Percentiles rank a stretch among this genome's conserved stretches.
phyloP scores from a whole-genome alignment of 192 early-diverging fungal genomes.

The Chytriomyces confervae region DNA sequence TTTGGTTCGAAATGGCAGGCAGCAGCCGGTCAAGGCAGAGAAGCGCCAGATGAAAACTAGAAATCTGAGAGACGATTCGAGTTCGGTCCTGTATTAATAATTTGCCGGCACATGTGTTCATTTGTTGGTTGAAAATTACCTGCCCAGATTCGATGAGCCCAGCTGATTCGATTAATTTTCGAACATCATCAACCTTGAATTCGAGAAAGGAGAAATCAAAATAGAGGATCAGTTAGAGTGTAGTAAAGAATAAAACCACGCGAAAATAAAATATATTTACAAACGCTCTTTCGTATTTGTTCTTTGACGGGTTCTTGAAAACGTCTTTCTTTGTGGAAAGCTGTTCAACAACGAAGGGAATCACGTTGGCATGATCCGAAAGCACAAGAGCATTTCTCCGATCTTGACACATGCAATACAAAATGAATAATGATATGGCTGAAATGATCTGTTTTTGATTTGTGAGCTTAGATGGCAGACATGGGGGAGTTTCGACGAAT shows the following conservation, averaged over 20 bases:
- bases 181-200: too few relatives aligned
- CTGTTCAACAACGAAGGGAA: constrained; percentile 20
- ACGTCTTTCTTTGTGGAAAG: background rate
- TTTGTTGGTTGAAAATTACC: background rate
- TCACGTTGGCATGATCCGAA: background rate
- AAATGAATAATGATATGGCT: constrained; percentile 27
- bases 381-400: constrained; percentile 25
- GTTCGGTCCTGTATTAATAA: background rate
- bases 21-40: too few relatives aligned
- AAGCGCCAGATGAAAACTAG: background rate
- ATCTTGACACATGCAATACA: constrained; percentile 27
- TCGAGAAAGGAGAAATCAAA: too few relatives aligned
- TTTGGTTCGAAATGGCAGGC: too few relatives aligned
- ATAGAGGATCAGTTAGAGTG: too few relatives aligned
- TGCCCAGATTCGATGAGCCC: constrained; percentile 9
- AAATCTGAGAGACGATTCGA: constrained; percentile 6
- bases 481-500: background rate
- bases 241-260: background rate
- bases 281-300: constrained; percentile 30
- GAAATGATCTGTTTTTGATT: constrained; percentile 17
- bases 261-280: constrained; percentile 5
- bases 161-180: too few relatives aligned
- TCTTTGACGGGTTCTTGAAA: constrained; percentile 8
- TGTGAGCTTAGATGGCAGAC: background rate
- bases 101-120: background rate